phyloP scores from a whole-genome alignment of 305 asterid species.

The Vinca major region DNA sequence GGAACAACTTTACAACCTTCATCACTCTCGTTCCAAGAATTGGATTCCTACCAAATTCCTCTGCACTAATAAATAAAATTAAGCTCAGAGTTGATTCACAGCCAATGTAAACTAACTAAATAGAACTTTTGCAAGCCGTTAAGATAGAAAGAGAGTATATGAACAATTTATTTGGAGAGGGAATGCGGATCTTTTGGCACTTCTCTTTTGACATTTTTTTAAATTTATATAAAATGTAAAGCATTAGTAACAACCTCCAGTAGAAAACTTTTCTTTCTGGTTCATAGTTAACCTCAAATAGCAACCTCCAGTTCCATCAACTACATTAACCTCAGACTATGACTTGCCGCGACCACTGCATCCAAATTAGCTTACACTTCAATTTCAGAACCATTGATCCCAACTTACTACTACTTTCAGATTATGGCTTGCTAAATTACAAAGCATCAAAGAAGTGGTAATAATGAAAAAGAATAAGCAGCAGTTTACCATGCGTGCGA shows the following conservation, averaged over 20 bases:
- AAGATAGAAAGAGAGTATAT: neutral
- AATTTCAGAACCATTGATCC: neutral
- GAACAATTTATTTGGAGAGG: no score
- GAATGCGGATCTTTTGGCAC: neutral
- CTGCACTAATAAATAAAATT: neutral
- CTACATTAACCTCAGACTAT: neutral
- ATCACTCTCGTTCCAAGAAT: neutral
- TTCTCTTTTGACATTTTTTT: no score
- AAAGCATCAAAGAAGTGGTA: neutral
- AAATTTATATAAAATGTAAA: neutral
- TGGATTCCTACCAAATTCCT: neutral
- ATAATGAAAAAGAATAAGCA: slow-evolving; percentile 9
- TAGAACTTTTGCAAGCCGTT: neutral
- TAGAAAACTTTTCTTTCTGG: neutral
- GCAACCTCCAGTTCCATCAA: neutral
- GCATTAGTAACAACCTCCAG: neutral
- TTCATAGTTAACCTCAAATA: neutral
- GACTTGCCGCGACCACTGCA: neutral
- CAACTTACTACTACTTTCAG: neutral
- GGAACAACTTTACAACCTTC: neutral
- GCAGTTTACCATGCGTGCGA: slow-evolving; percentile 62
- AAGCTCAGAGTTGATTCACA: no score
- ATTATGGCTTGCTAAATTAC: neutral
- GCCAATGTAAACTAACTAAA: no score
- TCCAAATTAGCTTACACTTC: neutral